A percentile compares a stretch with the other conserved stretches of the same genome.
phyloP scores from a whole-genome alignment of 495 filamentous ascomycete genomes.

The Immersiella caudata region DNA sequence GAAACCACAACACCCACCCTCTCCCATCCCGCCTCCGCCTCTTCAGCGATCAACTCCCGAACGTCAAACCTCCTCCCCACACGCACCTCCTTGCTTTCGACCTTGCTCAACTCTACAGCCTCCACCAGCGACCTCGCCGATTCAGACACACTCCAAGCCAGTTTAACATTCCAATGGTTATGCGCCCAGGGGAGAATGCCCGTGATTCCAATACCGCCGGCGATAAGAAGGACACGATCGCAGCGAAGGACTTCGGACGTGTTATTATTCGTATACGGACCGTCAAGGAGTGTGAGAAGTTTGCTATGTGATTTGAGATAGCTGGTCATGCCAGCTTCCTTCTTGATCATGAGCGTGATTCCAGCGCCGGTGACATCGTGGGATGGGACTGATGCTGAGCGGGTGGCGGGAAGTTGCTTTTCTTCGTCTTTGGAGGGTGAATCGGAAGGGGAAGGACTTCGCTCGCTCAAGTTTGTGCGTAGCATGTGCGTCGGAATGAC shows the following conservation, averaged over 20 bases:
- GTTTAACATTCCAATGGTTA: conserved; percentile 41
- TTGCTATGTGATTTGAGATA: conserved; percentile 21
- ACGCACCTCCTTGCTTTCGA: conserved; percentile 34
- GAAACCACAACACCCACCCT: conserved; percentile 45
- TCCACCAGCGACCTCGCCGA: conserved; percentile 23
- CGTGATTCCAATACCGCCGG: conserved; percentile 50
- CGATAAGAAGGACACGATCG: conserved; percentile 43
- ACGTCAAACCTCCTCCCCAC: conserved; percentile 40
- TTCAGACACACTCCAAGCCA: conserved; percentile 40
- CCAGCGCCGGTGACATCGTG: neutral
- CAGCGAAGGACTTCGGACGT: conserved; percentile 20
- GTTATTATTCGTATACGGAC: conserved; percentile 29
- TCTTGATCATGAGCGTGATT: conserved; percentile 28
- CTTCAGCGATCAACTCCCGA: conserved; percentile 28
- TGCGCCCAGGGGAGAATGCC: conserved; percentile 33
- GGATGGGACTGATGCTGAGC: neutral
- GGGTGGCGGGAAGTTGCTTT: neutral
- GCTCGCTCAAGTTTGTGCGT: neutral
- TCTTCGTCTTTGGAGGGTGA: neutral
- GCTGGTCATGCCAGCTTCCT: conserved; percentile 34
- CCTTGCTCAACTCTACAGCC: conserved; percentile 29
- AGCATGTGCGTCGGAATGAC: conserved; percentile 37
- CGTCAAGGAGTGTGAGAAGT: conserved; percentile 37
- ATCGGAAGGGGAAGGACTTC: too few relatives aligned
- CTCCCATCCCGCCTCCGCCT: conserved; percentile 33